Percentiles rank a stretch among this genome's conserved stretches.
phyloP scores from a whole-genome alignment of 108 stramenopile genomes.

The Cyclostephanos tholiformis region DNA sequence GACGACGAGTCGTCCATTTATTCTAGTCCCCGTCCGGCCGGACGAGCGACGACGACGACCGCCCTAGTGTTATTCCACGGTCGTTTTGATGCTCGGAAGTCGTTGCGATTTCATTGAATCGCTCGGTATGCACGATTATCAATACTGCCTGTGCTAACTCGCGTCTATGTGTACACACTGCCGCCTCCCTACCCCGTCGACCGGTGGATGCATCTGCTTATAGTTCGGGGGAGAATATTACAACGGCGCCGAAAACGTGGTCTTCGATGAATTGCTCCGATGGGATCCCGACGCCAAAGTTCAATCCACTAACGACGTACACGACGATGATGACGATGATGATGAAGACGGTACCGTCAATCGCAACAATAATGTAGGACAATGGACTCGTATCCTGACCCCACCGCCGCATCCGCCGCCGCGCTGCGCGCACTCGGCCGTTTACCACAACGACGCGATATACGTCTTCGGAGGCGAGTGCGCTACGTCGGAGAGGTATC shows the following conservation, averaged over 20 bases:
- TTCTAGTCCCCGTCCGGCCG: too few relatives aligned
- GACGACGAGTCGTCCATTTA: not conserved
- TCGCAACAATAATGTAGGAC: slow-evolving; percentile 44
- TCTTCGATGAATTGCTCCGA: slow-evolving; percentile 89
- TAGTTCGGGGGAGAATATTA: slow-evolving; percentile 96
- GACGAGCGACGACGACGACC: too few relatives aligned
- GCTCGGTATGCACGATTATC: too few relatives aligned
- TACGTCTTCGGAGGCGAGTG: slow-evolving; percentile 97
- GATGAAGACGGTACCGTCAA: slow-evolving; percentile 20
- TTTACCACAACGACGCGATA: slow-evolving; percentile 83
- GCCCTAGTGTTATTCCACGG: too few relatives aligned
- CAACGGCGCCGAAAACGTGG: slow-evolving; percentile 91
- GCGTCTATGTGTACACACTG: too few relatives aligned
- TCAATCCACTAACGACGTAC: not conserved
- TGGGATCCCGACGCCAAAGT: slow-evolving; percentile 60
- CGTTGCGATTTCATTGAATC: too few relatives aligned
- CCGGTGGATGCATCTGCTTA: too few relatives aligned
- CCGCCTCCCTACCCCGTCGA: too few relatives aligned
- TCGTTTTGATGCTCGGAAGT: too few relatives aligned
- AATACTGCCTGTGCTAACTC: too few relatives aligned
- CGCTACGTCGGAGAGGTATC: slow-evolving; percentile 91
- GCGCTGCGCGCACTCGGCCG: slow-evolving; percentile 93
- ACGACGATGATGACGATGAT: slow-evolving; percentile 35
- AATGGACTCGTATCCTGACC: slow-evolving; percentile 81
- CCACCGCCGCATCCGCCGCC: slow-evolving; percentile 78